These are phyloP conservation scores for Tuber umbilicatum DNA, from an alignment of 495 filamentous ascomycete genomes.

Conservation along the genomic window DNA sequence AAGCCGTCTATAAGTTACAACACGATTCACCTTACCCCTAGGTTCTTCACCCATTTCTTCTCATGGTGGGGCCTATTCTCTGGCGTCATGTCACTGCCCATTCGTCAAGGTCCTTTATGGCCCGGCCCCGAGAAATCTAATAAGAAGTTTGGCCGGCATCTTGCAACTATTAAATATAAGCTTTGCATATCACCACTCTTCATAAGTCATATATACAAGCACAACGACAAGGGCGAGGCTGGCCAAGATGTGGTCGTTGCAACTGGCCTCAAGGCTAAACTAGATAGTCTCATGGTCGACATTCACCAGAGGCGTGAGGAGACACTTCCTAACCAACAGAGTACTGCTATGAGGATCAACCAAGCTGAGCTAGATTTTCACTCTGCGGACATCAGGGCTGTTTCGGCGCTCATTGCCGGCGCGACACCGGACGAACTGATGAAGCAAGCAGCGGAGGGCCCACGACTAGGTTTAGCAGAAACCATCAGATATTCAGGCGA, in stretches of 20 bases:
- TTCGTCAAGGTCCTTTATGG: slow-evolving; percentile 85
- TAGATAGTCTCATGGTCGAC: slow-evolving; percentile 94
- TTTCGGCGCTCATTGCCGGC: slow-evolving; percentile 81
- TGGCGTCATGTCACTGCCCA: slow-evolving; percentile 86
- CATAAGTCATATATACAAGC: slow-evolving; percentile 94
- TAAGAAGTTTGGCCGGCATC: slow-evolving; percentile 95
- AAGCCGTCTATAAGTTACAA: slow-evolving; percentile 84
- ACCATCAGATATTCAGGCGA: slow-evolving; percentile 54
- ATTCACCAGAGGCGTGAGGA: slow-evolving; percentile 91
- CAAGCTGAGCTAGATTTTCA: slow-evolving; percentile 86
- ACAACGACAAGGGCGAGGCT: slow-evolving; percentile 88
- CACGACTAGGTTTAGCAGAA: slow-evolving; percentile 16
- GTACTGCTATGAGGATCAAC: slow-evolving; percentile 84
- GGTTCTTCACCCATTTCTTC: slow-evolving; percentile 98
- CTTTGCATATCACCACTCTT: slow-evolving; percentile 85
- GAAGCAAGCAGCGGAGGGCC: slow-evolving; percentile 55
- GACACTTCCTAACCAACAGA: slow-evolving; percentile 25
- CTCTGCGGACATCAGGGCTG: slow-evolving; percentile 84
- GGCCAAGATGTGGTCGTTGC: slow-evolving; percentile 73
- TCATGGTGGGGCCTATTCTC: slow-evolving; percentile 97
- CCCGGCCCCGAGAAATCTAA: slow-evolving; percentile 88
- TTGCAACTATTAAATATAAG: slow-evolving; percentile 97
- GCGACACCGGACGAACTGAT: slow-evolving; percentile 70
- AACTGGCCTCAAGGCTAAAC: slow-evolving; percentile 84
- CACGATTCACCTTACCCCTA: slow-evolving; percentile 81